Conservation (phyloP, 805 yeast genomes). For the Nakazawaea anatomiae region DNA sequence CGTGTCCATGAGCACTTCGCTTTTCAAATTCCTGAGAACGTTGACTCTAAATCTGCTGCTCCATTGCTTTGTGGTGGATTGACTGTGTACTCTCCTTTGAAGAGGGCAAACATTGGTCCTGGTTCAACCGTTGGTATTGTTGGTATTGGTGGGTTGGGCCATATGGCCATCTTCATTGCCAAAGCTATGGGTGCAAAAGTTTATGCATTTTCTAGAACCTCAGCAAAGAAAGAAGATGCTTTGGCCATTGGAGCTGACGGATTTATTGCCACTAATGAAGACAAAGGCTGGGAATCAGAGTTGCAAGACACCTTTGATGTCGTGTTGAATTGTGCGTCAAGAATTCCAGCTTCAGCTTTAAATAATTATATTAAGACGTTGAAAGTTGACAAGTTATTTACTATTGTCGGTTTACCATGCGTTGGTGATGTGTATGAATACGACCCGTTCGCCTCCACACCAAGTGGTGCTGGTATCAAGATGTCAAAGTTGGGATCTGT, state of each 20-base stretch:
- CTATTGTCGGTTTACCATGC: constrained; percentile 32
- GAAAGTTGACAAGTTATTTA: constrained; percentile 26
- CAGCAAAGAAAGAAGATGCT: constrained; percentile 43
- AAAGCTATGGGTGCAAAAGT: constrained; percentile 58
- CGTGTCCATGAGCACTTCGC: constrained; percentile 38
- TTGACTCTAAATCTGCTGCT: constrained; percentile 38
- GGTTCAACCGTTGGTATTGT: constrained; percentile 48
- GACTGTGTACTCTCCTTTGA: constrained; percentile 46
- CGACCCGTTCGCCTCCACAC: constrained; percentile 29
- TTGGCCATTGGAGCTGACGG: constrained; percentile 45
- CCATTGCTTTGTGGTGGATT: constrained; percentile 55
- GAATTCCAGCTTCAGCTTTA: constrained; percentile 25
- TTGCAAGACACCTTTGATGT: constrained; percentile 35
- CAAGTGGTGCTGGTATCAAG: constrained; percentile 21
- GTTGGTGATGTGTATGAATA: constrained; percentile 22
- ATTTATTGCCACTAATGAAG: constrained; percentile 48
- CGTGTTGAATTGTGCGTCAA: constrained; percentile 42
- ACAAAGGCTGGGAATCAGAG: constrained; percentile 32
- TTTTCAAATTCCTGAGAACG: constrained; percentile 41
- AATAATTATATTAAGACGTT: constrained; percentile 20
- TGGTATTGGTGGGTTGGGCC: constrained; percentile 56
- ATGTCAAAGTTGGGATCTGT: constrained; percentile 37
- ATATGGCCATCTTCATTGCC: constrained; percentile 49
- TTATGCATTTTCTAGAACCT: constrained; percentile 47
- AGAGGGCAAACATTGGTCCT: constrained; percentile 34